Evolutionary conservation across 805 yeast genomes (phyloP), one percentile per base, ranked within the genome.

Genomic region (Yamadazyma endophytica): DNA sequence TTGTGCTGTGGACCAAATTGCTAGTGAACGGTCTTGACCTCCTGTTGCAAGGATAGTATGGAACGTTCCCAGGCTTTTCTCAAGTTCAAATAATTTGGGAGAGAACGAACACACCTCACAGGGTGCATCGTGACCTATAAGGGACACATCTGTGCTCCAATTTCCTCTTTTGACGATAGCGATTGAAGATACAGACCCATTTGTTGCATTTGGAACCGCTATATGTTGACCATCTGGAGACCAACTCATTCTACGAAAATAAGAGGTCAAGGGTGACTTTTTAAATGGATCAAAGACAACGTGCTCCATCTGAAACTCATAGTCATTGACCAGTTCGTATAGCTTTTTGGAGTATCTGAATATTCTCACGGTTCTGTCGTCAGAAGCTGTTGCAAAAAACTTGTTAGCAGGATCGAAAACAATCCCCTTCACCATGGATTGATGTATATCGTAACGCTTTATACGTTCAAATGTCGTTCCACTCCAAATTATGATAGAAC

Each of bases 381-480:
- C 99, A 2, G 96, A 84, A 9, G 94, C 89, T 0, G 99, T 90
- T 6, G 96, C 97, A 63, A 92, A 92, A 56, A 87, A 92, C 60
- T 92, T 92, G 56, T 88, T 88, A 3, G 98, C 98, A 1, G 99
- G 99, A 54, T 92, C 99, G 57, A 92, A 92, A 1, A 90, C 90
- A 9, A 92, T 85, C 35, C 98, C 97, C 57, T 92, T 92, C 17
- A 92, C 97, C 61, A 85, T 90, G 2, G 95, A 84, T 52, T 87
- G 94, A 55, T 92, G 98, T 14, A 88, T 81, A 49, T 90, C 97
- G 47, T 87, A 84, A 19, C 95, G 65, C 52, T 86, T 87, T 35
- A 90, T 76, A 42, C 86, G 75, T 59, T 92, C 95, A 66, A 92
- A 88, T 0, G 96, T 90, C 2, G 77, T 62, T 3, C 96, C 97